phyloP scores from a whole-genome alignment of 106 monocot genomes.

The Acanthochlamys bracteata region DNA sequence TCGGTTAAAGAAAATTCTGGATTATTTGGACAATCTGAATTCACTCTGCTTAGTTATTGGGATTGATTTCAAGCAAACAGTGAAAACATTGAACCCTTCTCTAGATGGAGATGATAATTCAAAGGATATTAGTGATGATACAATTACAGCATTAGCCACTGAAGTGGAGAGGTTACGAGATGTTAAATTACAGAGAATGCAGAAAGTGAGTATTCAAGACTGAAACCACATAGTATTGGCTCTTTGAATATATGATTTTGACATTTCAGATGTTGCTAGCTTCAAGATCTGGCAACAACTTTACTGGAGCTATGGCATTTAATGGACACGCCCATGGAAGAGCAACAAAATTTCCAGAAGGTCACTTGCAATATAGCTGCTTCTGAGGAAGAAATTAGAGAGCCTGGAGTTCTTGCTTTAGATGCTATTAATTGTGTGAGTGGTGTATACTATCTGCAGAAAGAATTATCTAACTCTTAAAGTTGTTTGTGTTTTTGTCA shows the following conservation, averaged over 20 bases:
- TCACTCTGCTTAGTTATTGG: slow-evolving; percentile 74
- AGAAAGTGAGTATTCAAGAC: slow-evolving; percentile 41
- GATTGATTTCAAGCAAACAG: slow-evolving; percentile 53
- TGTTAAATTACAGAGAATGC: slow-evolving; percentile 83
- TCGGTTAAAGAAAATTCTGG: slow-evolving; percentile 58
- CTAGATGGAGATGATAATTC: slow-evolving; percentile 44
- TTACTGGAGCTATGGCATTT: slow-evolving; percentile 60
- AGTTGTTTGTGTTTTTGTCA: no score
- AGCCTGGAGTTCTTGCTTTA: slow-evolving; percentile 35
- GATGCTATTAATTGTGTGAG: slow-evolving; percentile 43
- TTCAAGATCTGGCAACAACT: slow-evolving; percentile 61
- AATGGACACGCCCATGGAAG: slow-evolving; percentile 64
- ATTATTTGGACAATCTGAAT: slow-evolving; percentile 40
- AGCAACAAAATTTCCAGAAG: slow-evolving; percentile 57
- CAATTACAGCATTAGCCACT: slow-evolving; percentile 47
- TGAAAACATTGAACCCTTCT: slow-evolving; percentile 52
- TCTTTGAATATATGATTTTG: background rate
- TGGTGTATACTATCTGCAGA: background rate
- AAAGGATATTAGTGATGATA: slow-evolving; percentile 46
- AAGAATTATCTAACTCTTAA: background rate
- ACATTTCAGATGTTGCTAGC: slow-evolving; percentile 20
- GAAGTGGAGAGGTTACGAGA: slow-evolving; percentile 44
- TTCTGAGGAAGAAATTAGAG: slow-evolving; percentile 55
- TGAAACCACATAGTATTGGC: background rate
- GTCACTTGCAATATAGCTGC: slow-evolving; percentile 66